These are phyloP conservation scores for Senna tora DNA, from an alignment of 306 rosid species.

Conservation along the genomic window DNA sequence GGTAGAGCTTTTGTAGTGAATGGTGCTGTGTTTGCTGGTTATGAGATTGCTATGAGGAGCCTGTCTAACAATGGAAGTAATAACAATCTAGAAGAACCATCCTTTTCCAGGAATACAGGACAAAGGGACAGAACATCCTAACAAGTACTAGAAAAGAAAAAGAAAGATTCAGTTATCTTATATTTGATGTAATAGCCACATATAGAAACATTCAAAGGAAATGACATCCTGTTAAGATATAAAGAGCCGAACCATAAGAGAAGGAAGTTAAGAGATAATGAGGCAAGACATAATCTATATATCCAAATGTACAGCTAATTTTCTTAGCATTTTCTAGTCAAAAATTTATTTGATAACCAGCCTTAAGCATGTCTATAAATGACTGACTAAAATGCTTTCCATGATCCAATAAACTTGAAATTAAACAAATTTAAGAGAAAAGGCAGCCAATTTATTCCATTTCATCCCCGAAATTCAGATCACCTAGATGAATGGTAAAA, in stretches of 20 bases:
- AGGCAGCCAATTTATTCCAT: background rate
- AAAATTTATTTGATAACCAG: background rate
- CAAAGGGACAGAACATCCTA: background rate
- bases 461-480: background rate
- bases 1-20: constrained; percentile 80
- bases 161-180: background rate
- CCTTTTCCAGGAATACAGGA: background rate
- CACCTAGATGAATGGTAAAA: constrained; percentile 1
- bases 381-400: background rate
- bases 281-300: background rate
- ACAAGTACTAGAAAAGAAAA: background rate
- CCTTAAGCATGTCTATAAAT: background rate
- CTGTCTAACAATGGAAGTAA: constrained; percentile 43
- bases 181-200: background rate
- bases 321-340: background rate
- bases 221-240: background rate
- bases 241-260: background rate
- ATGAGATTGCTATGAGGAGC: constrained; percentile 72
- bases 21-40: constrained; percentile 79
- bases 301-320: background rate
- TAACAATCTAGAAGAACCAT: constrained; percentile 12
- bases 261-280: background rate
- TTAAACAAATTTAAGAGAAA: background rate
- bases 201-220: background rate
- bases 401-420: background rate